A percentile compares a stretch with the other conserved stretches of the same genome.
phyloP scores from a whole-genome alignment of 495 filamentous ascomycete genomes.

The Daldinia vernicosa region DNA sequence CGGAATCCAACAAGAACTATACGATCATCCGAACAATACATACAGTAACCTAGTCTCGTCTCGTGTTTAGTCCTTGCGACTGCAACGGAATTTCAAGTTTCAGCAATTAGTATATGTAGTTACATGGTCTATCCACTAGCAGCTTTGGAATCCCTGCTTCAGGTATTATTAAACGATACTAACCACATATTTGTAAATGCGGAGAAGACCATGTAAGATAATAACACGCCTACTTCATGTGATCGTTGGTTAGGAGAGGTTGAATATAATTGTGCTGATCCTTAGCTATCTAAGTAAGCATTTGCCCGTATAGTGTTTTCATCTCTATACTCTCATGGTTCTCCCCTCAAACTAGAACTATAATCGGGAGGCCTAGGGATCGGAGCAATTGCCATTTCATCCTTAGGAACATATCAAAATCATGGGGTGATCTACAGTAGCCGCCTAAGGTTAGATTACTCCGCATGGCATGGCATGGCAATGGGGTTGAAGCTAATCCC shows the following conservation, averaged over 20 bases:
- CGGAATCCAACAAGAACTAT: constrained; percentile 11
- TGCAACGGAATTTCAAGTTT: not conserved
- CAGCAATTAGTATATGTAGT: constrained; percentile 5
- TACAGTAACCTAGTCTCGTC: not conserved
- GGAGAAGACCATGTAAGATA: constrained; percentile 10
- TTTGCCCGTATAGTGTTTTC: not conserved
- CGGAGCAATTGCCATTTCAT: constrained; percentile 3
- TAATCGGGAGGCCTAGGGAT: constrained; percentile 24
- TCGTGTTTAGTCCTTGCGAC: not conserved
- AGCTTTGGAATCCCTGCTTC: constrained; percentile 5
- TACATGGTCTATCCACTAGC: constrained; percentile 7
- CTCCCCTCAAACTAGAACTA: not conserved
- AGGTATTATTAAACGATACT: constrained; percentile 17
- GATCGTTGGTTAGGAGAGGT: not conserved
- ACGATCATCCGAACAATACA: constrained; percentile 3
- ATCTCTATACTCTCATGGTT: not conserved
- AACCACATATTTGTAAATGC: constrained; percentile 13
- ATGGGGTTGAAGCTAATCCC: constrained; percentile 33
- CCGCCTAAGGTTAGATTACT: constrained; percentile 35
- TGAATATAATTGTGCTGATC: not conserved
- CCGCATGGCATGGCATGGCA: constrained; percentile 31
- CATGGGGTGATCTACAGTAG: constrained; percentile 24
- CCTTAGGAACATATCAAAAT: constrained; percentile 12
- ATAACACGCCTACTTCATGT: not conserved
- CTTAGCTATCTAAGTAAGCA: not conserved